These are phyloP conservation scores for Zygoascus biomembranicola DNA, from an alignment of 805 yeast species.

Conservation along the genomic window DNA sequence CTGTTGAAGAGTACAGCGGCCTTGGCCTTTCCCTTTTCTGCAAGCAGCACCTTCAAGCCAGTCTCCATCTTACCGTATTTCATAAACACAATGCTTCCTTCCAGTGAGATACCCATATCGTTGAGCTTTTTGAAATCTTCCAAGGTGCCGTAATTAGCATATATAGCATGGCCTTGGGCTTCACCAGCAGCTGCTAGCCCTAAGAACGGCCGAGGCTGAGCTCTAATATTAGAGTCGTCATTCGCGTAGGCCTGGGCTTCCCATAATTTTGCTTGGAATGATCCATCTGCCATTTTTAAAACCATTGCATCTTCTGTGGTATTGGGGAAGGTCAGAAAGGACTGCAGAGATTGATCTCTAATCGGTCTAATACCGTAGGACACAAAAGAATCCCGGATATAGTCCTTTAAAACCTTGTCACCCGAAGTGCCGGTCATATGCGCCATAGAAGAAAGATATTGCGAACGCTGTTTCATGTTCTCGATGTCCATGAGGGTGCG, in stretches of 20 bases:
- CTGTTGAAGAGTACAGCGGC: slow-evolving; percentile 57
- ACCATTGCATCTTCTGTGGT: slow-evolving; percentile 21
- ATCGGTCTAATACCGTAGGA: slow-evolving; percentile 47
- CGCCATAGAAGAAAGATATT: slow-evolving; percentile 71
- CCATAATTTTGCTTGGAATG: slow-evolving; percentile 32
- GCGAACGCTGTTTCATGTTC: slow-evolving; percentile 54
- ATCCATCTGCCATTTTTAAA: slow-evolving; percentile 23
- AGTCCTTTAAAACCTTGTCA: slow-evolving; percentile 62
- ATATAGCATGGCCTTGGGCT: slow-evolving; percentile 42
- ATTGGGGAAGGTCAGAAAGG: slow-evolving; percentile 62
- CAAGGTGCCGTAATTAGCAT: slow-evolving; percentile 57
- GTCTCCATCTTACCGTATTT: slow-evolving; percentile 44
- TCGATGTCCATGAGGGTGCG: slow-evolving; percentile 45
- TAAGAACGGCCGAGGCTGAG: slow-evolving; percentile 39
- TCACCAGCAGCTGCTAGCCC: slow-evolving; percentile 60
- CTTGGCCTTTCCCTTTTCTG: slow-evolving; percentile 46
- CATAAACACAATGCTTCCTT: slow-evolving; percentile 50
- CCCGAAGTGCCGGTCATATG: slow-evolving; percentile 87
- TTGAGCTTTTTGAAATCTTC: slow-evolving; percentile 43
- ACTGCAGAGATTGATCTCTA: slow-evolving; percentile 42
- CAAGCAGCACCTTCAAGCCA: slow-evolving; percentile 45
- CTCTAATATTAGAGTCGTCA: slow-evolving; percentile 19
- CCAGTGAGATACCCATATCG: slow-evolving; percentile 32
- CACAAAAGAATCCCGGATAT: slow-evolving; percentile 49
- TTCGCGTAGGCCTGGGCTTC: slow-evolving; percentile 26